Evolutionary conservation across 116 monocot genomes (phyloP), one percentile per base, ranked within the genome.

Genomic region (Cymodocea nodosa): DNA sequence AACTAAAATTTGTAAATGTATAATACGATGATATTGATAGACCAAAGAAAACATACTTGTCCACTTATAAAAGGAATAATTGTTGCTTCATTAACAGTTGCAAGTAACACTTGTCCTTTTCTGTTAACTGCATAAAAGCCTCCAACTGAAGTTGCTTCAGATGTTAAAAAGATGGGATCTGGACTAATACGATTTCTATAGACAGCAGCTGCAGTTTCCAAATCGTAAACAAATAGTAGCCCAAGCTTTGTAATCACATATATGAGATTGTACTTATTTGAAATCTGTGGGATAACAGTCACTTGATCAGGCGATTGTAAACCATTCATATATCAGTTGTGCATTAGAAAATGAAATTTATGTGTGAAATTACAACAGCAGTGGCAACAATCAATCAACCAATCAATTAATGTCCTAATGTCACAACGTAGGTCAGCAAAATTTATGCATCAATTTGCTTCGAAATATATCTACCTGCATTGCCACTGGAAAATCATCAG

Each of bases 201-300:
- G 51, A 97, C 86, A 70, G 92, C 92, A 24, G 88, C 72, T 40
- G 97, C 92, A 16, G 85, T 86, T 68, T 91, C 92, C 75, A 97
- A 78, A 82, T 97, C 97, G 77, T 97, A 97, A 56, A 97, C 97
- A 78, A 97, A 97, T 10, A 97, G 71, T 54, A 97, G 78, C 35
- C 97, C 97, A 75, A 91, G 97, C 68, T 97, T 97, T 53, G 97
- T 97, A 61, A 97, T 92, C 44, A 97, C 97, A 76, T 92, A 97
- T 61, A 97, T 82, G 76, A 97, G 75, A 66, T 80, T 74, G 64
- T 89, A 97, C 73, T 84, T 97, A 16, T 84, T 78, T 37, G 97
- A 97, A 40, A 97, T 82, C 97, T 97, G 92, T 67, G 52, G 74
- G 39, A 59, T 15, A 34, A 63, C 62, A 62, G 60, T 17, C 51